Percentiles rank a stretch among this genome's conserved stretches.
These are phyloP conservation scores for Tolypocladium inflatum DNA, from an alignment of 2,329 filamentous ascomycete genomes.

Conservation along the genomic window DNA sequence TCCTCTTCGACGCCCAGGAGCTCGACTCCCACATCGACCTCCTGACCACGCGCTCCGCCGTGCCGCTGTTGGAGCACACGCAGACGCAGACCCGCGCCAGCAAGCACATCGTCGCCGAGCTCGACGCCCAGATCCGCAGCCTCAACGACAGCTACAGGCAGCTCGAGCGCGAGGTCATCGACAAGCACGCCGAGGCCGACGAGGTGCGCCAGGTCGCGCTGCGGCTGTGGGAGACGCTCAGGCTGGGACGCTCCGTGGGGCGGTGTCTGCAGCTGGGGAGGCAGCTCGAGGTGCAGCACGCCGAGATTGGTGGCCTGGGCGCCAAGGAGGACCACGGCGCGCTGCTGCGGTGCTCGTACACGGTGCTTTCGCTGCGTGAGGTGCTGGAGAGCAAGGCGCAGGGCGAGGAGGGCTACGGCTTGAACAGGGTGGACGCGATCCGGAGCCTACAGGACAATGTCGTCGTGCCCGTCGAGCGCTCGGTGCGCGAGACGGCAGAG, in stretches of 20 bases:
- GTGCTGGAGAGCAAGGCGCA: constrained; percentile 57
- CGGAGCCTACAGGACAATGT: constrained; percentile 61
- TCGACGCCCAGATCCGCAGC: constrained; percentile 70
- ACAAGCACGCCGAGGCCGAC: constrained; percentile 78
- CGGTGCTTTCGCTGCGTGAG: constrained; percentile 65
- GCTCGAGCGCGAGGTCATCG: constrained; percentile 76
- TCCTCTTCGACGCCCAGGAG: constrained; percentile 94
- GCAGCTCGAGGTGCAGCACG: constrained; percentile 78
- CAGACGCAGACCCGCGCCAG: constrained; percentile 64
- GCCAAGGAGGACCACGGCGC: constrained; percentile 65
- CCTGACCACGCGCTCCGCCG: constrained; percentile 73
- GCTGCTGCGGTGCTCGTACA: constrained; percentile 74
- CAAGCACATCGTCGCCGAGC: constrained; percentile 59
- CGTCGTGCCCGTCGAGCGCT: constrained; percentile 61
- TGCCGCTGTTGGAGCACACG: constrained; percentile 73
- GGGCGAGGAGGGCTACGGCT: constrained; percentile 65
- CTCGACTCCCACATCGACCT: constrained; percentile 92
- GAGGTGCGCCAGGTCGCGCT: constrained; percentile 70
- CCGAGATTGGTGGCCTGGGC: constrained; percentile 41
- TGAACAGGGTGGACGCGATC: constrained; percentile 67
- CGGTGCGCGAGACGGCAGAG: constrained; percentile 64
- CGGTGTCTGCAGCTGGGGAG: constrained; percentile 73
- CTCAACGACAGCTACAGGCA: constrained; percentile 80
- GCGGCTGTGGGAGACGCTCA: constrained; percentile 71
- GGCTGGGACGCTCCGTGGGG: constrained; percentile 65